These are phyloP conservation scores for Termitomyces sp. DNA, from an alignment of 768 basidiomycete species.

Conservation along the genomic window DNA sequence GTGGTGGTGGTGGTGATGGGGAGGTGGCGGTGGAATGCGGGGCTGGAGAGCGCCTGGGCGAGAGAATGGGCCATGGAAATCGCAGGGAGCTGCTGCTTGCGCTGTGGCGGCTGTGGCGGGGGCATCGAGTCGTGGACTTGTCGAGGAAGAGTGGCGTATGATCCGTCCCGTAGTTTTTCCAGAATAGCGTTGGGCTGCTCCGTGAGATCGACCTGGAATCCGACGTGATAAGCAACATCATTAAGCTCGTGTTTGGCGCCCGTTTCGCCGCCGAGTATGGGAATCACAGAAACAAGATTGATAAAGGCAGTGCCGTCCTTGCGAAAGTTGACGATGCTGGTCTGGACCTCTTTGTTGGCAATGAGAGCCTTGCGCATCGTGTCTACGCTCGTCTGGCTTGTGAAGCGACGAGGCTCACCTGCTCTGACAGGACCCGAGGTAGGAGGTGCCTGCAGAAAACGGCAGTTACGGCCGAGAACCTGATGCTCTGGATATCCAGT, in stretches of 20 bases:
- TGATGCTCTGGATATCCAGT: slow-evolving; percentile 74
- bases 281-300: slow-evolving; percentile 90
- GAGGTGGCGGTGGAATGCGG: slow-evolving; percentile 42
- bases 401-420: slow-evolving; percentile 45
- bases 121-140: too few species aligned
- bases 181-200: slow-evolving; percentile 83
- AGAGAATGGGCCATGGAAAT: slow-evolving; percentile 48
- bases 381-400: slow-evolving; percentile 55
- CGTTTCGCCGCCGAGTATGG: slow-evolving; percentile 60
- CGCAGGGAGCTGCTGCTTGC: slow-evolving; percentile 45
- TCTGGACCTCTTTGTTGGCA: slow-evolving; percentile 85
- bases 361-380: slow-evolving; percentile 60
- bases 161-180: slow-evolving; percentile 72
- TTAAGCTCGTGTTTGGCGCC: slow-evolving; percentile 47
- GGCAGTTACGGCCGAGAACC: slow-evolving; percentile 86
- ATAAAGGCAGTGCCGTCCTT: slow-evolving; percentile 83
- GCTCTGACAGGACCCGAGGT: slow-evolving; percentile 29
- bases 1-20: slow-evolving; percentile 36
- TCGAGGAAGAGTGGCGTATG: slow-evolving; percentile 39
- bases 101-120: slow-evolving; percentile 19
- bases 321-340: slow-evolving; percentile 80
- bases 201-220: slow-evolving; percentile 92
- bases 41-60: slow-evolving; percentile 35
- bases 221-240: slow-evolving; percentile 82
- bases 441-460: slow-evolving; percentile 77